Conservation (phyloP, 345 rosid genomes). For the Arabis hirsuta region DNA sequence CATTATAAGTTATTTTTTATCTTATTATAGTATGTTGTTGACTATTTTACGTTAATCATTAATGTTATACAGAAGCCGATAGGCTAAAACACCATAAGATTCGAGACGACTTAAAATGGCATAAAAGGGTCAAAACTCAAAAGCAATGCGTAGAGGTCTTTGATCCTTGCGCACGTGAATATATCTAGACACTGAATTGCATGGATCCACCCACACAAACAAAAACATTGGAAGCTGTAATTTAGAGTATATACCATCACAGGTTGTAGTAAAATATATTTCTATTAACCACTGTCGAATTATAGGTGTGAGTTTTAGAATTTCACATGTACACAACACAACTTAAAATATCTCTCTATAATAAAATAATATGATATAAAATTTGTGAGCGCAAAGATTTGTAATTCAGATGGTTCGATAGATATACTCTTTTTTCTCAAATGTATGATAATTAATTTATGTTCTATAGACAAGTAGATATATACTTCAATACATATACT, state of each 20-base stretch:
- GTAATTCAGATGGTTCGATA: slow-evolving; percentile 15
- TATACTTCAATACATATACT: slow-evolving; percentile 36
- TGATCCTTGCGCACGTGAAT: slow-evolving; percentile 12
- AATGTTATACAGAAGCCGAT: slow-evolving; percentile 11
- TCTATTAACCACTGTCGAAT: too few species aligned
- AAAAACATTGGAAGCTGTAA: not conserved
- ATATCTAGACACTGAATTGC: slow-evolving; percentile 5
- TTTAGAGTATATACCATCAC: too few species aligned
- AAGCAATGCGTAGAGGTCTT: slow-evolving; percentile 6
- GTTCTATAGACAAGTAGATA: slow-evolving; percentile 33
- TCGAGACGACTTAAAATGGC: slow-evolving; percentile 8
- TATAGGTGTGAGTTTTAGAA: too few species aligned
- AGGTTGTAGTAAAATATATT: too few species aligned
- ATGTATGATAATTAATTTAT: slow-evolving; percentile 26
- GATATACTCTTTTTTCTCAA: not conserved
- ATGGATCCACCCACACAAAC: slow-evolving; percentile 1
- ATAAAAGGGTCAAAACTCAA: slow-evolving; percentile 18
- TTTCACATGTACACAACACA: too few species aligned
- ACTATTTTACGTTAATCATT: slow-evolving; percentile 1
- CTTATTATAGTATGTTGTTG: slow-evolving; percentile 23
- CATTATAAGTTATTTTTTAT: not conserved
- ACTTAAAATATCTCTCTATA: too few species aligned
- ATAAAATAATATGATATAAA: not conserved
- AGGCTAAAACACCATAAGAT: slow-evolving; percentile 9
- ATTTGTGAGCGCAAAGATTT: not conserved